phyloP scores from a whole-genome alignment of 441 rosid species.

The Isatis lusitanica region DNA sequence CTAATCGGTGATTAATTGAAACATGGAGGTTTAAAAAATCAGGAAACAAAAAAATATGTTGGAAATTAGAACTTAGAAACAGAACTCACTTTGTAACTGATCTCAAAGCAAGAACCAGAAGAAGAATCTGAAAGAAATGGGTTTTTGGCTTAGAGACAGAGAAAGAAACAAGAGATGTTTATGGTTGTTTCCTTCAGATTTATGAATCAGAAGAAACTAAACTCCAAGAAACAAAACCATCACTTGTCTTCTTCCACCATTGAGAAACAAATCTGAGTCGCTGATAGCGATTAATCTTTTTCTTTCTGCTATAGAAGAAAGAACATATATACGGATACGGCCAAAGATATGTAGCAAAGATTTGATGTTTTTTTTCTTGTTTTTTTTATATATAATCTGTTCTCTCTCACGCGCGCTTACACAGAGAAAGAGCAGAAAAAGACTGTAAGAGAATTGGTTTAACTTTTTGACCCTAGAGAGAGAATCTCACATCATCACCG shows the following conservation, averaged over 20 bases:
- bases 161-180: conserved; percentile 11
- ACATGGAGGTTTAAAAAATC: not conserved
- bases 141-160: conserved; percentile 26
- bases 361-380: conserved; percentile 17
- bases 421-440: conserved; percentile 20
- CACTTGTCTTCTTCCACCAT: conserved; percentile 45
- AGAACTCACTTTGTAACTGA: conserved; percentile 23
- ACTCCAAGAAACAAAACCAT: conserved; percentile 37
- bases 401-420: conserved; percentile 31
- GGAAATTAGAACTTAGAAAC: not conserved
- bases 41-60: not conserved
- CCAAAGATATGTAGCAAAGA: conserved; percentile 40
- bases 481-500: conserved; percentile 35
- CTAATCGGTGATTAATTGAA: not conserved
- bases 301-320: conserved; percentile 35
- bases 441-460: conserved; percentile 15
- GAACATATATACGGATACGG: conserved; percentile 41
- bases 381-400: not conserved
- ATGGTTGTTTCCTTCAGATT: conserved; percentile 24
- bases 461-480: conserved; percentile 35
- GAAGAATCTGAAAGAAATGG: conserved; percentile 11
- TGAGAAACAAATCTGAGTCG: conserved; percentile 38
- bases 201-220: conserved; percentile 36
- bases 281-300: conserved; percentile 39
- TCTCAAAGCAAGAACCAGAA: conserved; percentile 30